A percentile compares a stretch with the other conserved stretches of the same genome.
Evolutionary conservation across 306 rosid genomes (phyloP).

Genomic region (Malus sieversii): DNA sequence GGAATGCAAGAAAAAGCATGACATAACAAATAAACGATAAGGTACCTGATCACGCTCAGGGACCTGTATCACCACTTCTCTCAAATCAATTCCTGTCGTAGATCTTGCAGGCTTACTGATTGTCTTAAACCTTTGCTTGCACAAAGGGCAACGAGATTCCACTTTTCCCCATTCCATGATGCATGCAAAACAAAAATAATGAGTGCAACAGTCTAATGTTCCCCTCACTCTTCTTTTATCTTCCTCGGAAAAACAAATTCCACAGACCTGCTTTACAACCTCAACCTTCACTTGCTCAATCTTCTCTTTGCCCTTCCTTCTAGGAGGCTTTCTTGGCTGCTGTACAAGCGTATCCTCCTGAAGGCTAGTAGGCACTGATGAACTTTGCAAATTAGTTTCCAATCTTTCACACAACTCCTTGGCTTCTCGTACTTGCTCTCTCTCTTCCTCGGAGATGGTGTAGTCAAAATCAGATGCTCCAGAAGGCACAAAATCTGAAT

Average conservation of each 20-base stretch:
- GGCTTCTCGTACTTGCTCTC: conserved; percentile 93
- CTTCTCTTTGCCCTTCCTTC: conserved; percentile 82
- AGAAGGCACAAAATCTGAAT: conserved; percentile 48
- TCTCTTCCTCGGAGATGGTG: conserved; percentile 97
- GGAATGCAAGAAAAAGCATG: conserved; percentile 11
- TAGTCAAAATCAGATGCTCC: conserved; percentile 62
- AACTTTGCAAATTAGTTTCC: conserved; percentile 44
- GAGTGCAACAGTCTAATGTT: conserved; percentile 79
- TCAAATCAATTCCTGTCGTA: conserved; percentile 50
- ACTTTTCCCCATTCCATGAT: conserved; percentile 99
- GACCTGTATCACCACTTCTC: conserved; percentile 59
- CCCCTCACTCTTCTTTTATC: conserved; percentile 87
- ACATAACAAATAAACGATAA: conserved; percentile 8
- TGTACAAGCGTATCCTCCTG: conserved; percentile 28
- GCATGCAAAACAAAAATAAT: conserved; percentile 86
- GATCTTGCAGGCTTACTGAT: conserved; percentile 71
- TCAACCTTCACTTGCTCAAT: conserved; percentile 55
- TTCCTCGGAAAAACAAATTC: conserved; percentile 93
- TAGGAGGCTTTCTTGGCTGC: conserved; percentile 46
- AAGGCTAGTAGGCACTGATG: conserved; percentile 30
- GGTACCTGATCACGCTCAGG: conserved; percentile 98
- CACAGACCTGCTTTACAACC: conserved; percentile 75
- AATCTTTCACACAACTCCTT: conserved; percentile 41
- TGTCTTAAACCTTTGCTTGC: conserved; percentile 90
- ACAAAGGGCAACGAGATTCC: conserved; percentile 95